phyloP scores from a whole-genome alignment of 352 stramenopile genomes.

The Thalassiosira pacifica region DNA sequence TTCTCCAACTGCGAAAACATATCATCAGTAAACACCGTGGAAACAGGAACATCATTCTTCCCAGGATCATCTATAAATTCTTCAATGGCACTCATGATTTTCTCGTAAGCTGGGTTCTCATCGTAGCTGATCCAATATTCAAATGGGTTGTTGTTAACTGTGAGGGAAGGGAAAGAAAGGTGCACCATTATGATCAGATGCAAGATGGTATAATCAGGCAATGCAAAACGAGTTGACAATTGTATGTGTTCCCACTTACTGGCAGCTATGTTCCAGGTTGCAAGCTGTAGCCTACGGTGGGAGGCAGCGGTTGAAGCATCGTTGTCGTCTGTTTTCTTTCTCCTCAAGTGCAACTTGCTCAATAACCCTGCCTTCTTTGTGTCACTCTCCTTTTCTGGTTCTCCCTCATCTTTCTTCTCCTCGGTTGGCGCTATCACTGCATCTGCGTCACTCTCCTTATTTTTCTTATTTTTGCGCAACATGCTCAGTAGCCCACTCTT shows the following conservation, averaged over 20 bases:
- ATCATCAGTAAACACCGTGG: slow-evolving; percentile 86
- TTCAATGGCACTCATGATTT: slow-evolving; percentile 88
- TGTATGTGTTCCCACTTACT: no score
- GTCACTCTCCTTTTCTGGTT: no score
- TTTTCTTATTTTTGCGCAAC: not conserved
- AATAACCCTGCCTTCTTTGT: no score
- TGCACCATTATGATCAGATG: no score
- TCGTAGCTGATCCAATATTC: slow-evolving; percentile 91
- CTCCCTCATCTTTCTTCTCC: no score
- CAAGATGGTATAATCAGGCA: no score
- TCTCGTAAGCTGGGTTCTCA: slow-evolving; percentile 85
- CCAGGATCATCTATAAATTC: slow-evolving; percentile 85
- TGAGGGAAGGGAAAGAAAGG: no score
- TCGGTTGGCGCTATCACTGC: not conserved
- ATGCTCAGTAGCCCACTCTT: not conserved
- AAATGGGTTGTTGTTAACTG: slow-evolving; percentile 89
- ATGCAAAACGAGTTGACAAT: no score
- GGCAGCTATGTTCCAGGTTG: slow-evolving; percentile 90
- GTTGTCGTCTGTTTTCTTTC: no score
- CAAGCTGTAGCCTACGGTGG: slow-evolving; percentile 60
- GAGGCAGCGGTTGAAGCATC: no score
- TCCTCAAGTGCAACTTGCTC: no score
- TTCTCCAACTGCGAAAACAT: slow-evolving; percentile 86
- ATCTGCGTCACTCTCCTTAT: not conserved
- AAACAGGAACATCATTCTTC: slow-evolving; percentile 84